Conservation (phyloP, 352 stramenopile species). For the Pythium dissotocum region DNA sequence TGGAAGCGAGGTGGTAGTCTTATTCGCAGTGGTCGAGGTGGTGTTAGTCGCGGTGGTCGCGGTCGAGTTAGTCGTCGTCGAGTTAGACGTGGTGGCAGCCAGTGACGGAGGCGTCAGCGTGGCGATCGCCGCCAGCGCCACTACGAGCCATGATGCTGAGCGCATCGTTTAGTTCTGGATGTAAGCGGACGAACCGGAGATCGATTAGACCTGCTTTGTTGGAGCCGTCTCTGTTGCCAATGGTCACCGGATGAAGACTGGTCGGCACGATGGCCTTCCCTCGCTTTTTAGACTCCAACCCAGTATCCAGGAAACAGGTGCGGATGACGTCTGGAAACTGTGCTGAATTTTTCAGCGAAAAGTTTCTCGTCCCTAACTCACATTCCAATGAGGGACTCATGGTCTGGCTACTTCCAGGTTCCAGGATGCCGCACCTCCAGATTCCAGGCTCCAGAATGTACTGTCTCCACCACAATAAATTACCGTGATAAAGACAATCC, state of each 20-base stretch:
- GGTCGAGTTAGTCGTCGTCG: background rate
- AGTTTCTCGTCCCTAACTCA: background rate
- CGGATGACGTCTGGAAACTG: background rate
- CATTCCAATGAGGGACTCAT: background rate
- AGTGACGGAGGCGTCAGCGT: background rate
- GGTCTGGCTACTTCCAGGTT: background rate
- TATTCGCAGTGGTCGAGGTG: background rate
- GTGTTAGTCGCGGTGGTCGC: background rate
- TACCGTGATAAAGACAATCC: too few species aligned
- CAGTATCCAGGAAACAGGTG: background rate
- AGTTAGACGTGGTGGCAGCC: background rate
- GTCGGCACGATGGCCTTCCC: background rate
- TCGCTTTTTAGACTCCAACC: background rate
- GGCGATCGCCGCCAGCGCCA: background rate
- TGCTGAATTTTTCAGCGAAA: constrained; percentile 15
- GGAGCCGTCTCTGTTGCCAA: background rate
- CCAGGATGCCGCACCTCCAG: background rate
- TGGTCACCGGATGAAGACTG: background rate
- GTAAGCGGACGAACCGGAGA: background rate
- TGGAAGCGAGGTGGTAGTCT: background rate
- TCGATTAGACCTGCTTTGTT: too few species aligned
- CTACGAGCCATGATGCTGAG: constrained; percentile 3
- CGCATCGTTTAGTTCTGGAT: background rate
- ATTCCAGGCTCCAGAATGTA: background rate
- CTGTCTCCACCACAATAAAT: background rate